These are phyloP conservation scores for Cicer judaicum DNA, from an alignment of 306 rosid species.

Conservation along the genomic window DNA sequence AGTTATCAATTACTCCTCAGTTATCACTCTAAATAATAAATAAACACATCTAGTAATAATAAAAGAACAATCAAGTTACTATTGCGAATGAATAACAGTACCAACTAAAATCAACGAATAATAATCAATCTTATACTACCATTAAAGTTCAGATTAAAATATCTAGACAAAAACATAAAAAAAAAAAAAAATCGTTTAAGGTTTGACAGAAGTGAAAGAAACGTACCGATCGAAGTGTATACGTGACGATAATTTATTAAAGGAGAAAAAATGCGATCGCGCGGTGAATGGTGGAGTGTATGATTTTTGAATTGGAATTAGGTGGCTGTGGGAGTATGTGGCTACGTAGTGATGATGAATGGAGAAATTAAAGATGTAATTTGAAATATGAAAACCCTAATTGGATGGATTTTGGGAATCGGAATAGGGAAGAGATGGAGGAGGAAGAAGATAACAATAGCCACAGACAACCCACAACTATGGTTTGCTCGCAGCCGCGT, in stretches of 20 bases:
- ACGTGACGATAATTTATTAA: background rate
- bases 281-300: background rate
- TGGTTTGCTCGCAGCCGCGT: constrained; percentile 34
- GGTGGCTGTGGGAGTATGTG: background rate
- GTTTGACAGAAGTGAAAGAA: background rate
- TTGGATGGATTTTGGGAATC: background rate
- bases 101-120: constrained; percentile 8
- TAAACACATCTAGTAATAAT: background rate
- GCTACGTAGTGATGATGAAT: constrained; percentile 9
- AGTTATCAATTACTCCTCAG: background rate
- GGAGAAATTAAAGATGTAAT: constrained; percentile 1
- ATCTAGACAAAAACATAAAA: background rate
- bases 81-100: constrained; percentile 11
- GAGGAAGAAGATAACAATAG: constrained; percentile 34
- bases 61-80: constrained; percentile 23
- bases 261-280: constrained; percentile 34
- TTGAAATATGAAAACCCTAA: constrained; percentile 39
- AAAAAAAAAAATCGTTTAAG: background rate
- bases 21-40: constrained; percentile 27
- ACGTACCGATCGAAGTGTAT: constrained; percentile 35
- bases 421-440: background rate
- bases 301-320: constrained; percentile 10
- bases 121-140: background rate
- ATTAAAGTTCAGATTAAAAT: constrained; percentile 12
- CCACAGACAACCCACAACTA: background rate